Percentiles rank a stretch among this genome's conserved stretches.
phyloP scores from a whole-genome alignment of 2,329 filamentous ascomycete species.

The Didymella sp. region DNA sequence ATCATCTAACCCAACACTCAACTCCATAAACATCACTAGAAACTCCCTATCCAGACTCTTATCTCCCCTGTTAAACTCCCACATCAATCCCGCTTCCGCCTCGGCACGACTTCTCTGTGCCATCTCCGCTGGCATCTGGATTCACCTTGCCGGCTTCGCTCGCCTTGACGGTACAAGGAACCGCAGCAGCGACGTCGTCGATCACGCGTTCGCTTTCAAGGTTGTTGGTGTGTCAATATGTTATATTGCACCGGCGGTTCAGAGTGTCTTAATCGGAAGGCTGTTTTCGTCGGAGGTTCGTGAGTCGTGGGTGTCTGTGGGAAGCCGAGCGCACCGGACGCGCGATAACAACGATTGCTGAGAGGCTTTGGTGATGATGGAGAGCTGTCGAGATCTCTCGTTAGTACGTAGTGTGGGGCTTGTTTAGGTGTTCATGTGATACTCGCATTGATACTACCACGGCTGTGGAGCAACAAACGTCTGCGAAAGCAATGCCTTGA shows the following conservation, averaged over 20 bases:
- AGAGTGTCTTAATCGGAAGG: no score
- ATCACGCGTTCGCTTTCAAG: constrained; percentile 12
- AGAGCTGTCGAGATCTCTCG: not conserved
- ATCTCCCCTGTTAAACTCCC: constrained; percentile 9
- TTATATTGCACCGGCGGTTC: no score
- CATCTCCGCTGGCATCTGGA: constrained; percentile 21
- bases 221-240: no score
- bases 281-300: not conserved
- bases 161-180: constrained; percentile 28
- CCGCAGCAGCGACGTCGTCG: constrained; percentile 34
- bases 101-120: constrained; percentile 17
- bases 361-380: not conserved
- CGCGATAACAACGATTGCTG: not conserved
- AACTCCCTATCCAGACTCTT: no score
- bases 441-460: not conserved
- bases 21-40: not conserved
- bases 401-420: not conserved
- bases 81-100: constrained; percentile 29
- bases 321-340: not conserved
- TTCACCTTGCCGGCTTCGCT: constrained; percentile 1
- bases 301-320: not conserved
- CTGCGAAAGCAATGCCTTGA: not conserved
- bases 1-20: not conserved
- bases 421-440: not conserved
- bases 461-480: not conserved